Evolutionary conservation across 78 protist genomes (phyloP), one percentile per base, ranked within the genome.

Genomic region (Protostelium mycophagum): DNA sequence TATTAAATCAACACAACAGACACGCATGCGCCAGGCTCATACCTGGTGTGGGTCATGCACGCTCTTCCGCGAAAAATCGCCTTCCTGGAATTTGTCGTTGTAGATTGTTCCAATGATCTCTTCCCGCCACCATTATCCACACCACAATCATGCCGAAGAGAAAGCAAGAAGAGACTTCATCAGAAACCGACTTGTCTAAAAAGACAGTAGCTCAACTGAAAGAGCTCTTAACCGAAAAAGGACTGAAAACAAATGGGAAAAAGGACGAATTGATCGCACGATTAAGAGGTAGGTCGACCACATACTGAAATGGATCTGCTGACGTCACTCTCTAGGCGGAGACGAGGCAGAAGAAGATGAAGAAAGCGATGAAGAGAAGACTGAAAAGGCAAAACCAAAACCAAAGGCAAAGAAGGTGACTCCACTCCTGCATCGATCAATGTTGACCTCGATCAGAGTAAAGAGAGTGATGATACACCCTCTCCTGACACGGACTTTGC

Each of bases 351-450:
- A 25, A 25, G 90, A 92, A 28, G 88, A 83, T 28, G 91, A 63
- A 63, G 95, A 92, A 35, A 51, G 31, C 35, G 93, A 90, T 28
- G 92, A 87, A 37, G 92, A 36, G 34, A 90, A 87, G 83, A 63
- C 29, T 16, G 85, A 85, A 0, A 39, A 84, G 23, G 63, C 31
- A 38, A 31, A n/a, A 0, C 0, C 92, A 0, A 29, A 25, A 36
- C 29, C 92, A 28, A 63, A 35, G 0, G 83, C 10, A 28, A 5
- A 63, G 83, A 90, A 39, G 25, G 28, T n/a, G 86, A 87, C 89
- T 28, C 23, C 86, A 86, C 86, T 29, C 29, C n/a, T 31, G 29
- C 29, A 28, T 86, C 16, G 36, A 63, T 36, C 31, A 23, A 63
- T 37, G 39, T 35, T 51, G 83, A 23, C 89, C 16, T 39, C 89